Base-by-base conservation (phyloP, 805 yeast genomes). In the Pichia phayaonensis region DNA sequence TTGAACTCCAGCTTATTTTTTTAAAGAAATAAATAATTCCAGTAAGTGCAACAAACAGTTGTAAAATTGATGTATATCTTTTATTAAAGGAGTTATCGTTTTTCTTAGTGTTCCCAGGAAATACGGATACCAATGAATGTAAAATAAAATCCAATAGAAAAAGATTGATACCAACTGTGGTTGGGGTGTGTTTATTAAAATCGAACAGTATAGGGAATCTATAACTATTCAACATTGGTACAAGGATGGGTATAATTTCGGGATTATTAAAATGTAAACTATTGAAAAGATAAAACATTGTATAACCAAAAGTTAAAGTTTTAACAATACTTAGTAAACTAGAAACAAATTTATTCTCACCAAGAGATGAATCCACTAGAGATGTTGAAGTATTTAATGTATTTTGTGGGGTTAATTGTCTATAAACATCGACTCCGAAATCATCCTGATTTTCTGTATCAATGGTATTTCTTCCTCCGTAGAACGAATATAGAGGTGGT, bases 21-120 rank as follows among this genome's bases (percentile, higher is more conserved):
- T 86, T 74, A 34, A 86, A 74, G 23, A 88, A 89, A 59, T 81
- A 85, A 5, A 82, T 74, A 36, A 86, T 76, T 3, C 95, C 95
- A 42, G 85, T 67, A 58, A 84, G 75, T 3, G 88, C 84, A 50
- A 84, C 77, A 44, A 72, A 65, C 21, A 81, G 48, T 22, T 48
- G 51, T 20, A 48, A 23, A 4, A 40, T n/a, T n/a, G 52, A 20
- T 11, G 42, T n/a, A 8, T 12, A 8, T 11, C 22, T 38, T 20
- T 29, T 26, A 16, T 40, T 6, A 4, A 21, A 23, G 8, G 26
- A 23, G 16, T 24, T 23, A 24, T 13, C 16, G 11, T 24, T 11
- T 5, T 24, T 24, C 6, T 24, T 40, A 4, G 5, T 16, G 4
- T 16, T 16, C 8, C 18, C 18, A 15, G 36, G 36, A 16, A 31